These are phyloP conservation scores for Exophiala alcalophila DNA, from an alignment of 2,329 filamentous ascomycete species.

Conservation along the genomic window DNA sequence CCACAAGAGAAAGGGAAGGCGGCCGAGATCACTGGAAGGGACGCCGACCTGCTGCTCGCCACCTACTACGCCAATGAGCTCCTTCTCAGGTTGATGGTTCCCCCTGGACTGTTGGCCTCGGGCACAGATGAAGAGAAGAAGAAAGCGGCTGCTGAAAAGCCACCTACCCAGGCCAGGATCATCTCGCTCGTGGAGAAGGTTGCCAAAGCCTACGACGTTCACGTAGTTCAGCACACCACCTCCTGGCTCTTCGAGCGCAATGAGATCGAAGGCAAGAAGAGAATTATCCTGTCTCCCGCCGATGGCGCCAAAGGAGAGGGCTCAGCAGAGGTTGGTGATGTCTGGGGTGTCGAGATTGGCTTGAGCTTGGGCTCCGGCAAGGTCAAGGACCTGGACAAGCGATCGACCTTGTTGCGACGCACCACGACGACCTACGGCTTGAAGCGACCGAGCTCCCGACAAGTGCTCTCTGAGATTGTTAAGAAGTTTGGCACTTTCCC, in stretches of 20 bases:
- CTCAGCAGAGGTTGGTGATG: slow-evolving; percentile 80
- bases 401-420: slow-evolving; percentile 87
- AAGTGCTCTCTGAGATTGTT: slow-evolving; percentile 88
- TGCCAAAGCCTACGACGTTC: slow-evolving; percentile 84
- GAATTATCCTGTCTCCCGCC: slow-evolving; percentile 80
- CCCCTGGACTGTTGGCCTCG: slow-evolving; percentile 76
- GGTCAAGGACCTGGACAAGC: slow-evolving; percentile 85
- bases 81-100: slow-evolving; percentile 83
- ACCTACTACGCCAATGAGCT: slow-evolving; percentile 96
- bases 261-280: slow-evolving; percentile 97
- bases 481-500: slow-evolving; percentile 98
- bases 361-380: slow-evolving; percentile 89
- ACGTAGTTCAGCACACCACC: slow-evolving; percentile 94
- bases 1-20: slow-evolving; percentile 58
- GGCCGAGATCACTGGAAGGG: slow-evolving; percentile 67
- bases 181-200: slow-evolving; percentile 86
- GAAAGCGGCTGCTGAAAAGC: slow-evolving; percentile 78
- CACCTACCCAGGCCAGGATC: slow-evolving; percentile 82
- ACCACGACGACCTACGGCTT: slow-evolving; percentile 88
- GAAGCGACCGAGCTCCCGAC: slow-evolving; percentile 89
- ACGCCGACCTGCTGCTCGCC: slow-evolving; percentile 83
- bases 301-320: slow-evolving; percentile 92
- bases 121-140: slow-evolving; percentile 94
- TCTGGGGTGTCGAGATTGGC: slow-evolving; percentile 97
- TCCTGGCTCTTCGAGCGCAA: slow-evolving; percentile 96